Evolutionary conservation across 805 yeast species (phyloP), one percentile per base, ranked within the genome.

Genomic region (Hanseniaspora jakobsenii): DNA sequence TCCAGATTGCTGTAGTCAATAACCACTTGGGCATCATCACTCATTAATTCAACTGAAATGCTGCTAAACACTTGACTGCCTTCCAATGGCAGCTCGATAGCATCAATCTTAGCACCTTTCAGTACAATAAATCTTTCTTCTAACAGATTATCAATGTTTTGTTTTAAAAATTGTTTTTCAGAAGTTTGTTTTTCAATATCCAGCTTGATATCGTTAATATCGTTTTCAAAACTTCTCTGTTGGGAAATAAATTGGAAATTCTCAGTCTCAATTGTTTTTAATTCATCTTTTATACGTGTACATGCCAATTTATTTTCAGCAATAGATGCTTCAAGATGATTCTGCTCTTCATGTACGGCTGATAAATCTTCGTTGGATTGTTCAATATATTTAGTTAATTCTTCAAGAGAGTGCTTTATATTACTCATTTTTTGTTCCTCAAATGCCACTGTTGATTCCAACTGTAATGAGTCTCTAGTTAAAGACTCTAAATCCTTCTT

Each of bases 61-160:
- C 22, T 28, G 8, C 19, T 19, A n/a, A 34, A 34, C 6, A 7
- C 12, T 9, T 22, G n/a, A 14, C 22, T 22, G 18, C 21, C 21
- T 34, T 34, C 28, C 8, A 34, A 14, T 1, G 94, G 93, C 13
- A 85, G 54, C 12, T 67, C 64, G 18, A 81, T 66, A 46, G 73
- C 78, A 44, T 82, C 82, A 48, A 87, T 70, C 53, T 81, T 83
- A 61, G 94, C 82, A 50, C 73, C 75, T 50, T 78, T 76, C 48
- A 86, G 65, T 16, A 74, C 64, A 50, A 73, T 71, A 7, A 74
- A 62, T 53, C 78, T 71, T 39, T 77, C 82, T 26, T 73, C 55
- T 48, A 71, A 74, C 4, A 66, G 53, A 47, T 71, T 71, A 31
- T 77, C 76, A 6, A 73, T 52, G 21, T 67, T 69, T 51, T 77